Evolutionary conservation across 495 filamentous ascomycete genomes (phyloP).

Genomic region (Cenococcum geophilum): DNA sequence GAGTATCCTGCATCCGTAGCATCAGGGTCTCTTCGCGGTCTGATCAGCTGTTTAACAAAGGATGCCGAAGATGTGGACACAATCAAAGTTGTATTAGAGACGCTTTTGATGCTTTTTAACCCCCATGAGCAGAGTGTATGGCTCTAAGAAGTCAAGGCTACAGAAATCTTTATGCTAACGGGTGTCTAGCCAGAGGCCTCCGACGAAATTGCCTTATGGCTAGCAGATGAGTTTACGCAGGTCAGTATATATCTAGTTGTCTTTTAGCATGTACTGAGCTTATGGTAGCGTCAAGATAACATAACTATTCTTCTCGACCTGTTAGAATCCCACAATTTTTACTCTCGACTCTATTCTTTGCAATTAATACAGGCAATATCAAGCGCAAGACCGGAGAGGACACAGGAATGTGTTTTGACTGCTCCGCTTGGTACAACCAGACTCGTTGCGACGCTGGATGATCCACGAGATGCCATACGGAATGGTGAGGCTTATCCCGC

Average conservation of each 20-base stretch:
- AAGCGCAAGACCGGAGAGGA: slow-evolving; percentile 79
- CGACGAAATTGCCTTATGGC: slow-evolving; percentile 92
- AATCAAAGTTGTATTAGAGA: slow-evolving; percentile 88
- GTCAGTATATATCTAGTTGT: slow-evolving; percentile 40
- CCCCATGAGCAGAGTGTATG: slow-evolving; percentile 63
- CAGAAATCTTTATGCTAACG: slow-evolving; percentile 30
- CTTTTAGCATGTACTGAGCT: slow-evolving; percentile 39
- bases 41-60: slow-evolving; percentile 77
- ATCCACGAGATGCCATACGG: slow-evolving; percentile 79
- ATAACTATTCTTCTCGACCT: slow-evolving; percentile 86
- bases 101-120: slow-evolving; percentile 84
- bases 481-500: slow-evolving; percentile 55
- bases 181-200: slow-evolving; percentile 74
- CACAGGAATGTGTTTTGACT: slow-evolving; percentile 90
- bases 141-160: slow-evolving; percentile 13
- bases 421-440: slow-evolving; percentile 84
- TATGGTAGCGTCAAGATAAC: slow-evolving; percentile 82
- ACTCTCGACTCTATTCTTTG: slow-evolving; percentile 85
- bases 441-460: slow-evolving; percentile 75
- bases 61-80: slow-evolving; percentile 97
- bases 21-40: slow-evolving; percentile 74
- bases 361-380: slow-evolving; percentile 85
- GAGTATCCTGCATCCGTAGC: slow-evolving; percentile 95
- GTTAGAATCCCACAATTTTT: slow-evolving; percentile 81
- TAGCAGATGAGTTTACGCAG: slow-evolving; percentile 97